phyloP scores from a whole-genome alignment of 228 moss, liverwort and hornwort genomes.

The Sphagnum magellanicum region DNA sequence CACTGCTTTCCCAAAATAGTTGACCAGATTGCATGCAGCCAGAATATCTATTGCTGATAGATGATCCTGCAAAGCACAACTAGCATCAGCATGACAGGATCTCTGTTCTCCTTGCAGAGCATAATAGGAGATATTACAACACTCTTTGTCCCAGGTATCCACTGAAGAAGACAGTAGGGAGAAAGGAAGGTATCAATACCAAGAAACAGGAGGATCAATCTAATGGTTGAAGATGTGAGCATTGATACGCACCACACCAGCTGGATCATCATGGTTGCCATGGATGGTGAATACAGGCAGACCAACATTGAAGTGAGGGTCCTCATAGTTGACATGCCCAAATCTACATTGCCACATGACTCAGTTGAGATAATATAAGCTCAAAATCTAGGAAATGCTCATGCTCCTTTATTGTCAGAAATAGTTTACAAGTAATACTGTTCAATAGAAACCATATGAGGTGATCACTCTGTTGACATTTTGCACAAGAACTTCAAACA shows the following conservation, averaged over 20 bases:
- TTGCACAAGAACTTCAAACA: too few relatives aligned
- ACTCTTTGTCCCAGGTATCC: neutral
- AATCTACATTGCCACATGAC: constrained; percentile 35
- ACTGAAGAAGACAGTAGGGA: neutral
- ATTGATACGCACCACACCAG: constrained; percentile 73
- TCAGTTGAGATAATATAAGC: neutral
- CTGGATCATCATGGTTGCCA: constrained; percentile 99
- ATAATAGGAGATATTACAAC: neutral
- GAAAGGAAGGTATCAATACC: constrained; percentile 5
- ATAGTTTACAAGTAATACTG: too few relatives aligned
- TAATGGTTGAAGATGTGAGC: too few relatives aligned
- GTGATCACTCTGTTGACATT: too few relatives aligned
- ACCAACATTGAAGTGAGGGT: constrained; percentile 91
- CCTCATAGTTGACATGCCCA: constrained; percentile 93
- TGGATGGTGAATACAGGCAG: constrained; percentile 95
- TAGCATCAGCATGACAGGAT: neutral
- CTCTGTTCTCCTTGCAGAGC: neutral
- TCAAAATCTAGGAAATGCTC: neutral
- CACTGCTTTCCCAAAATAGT: constrained; percentile 94
- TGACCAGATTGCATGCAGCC: constrained; percentile 88
- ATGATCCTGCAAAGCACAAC: constrained; percentile 58
- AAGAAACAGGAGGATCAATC: neutral
- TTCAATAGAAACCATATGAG: too few relatives aligned
- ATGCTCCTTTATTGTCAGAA: neutral
- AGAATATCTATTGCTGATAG: constrained; percentile 93